phyloP scores from a whole-genome alignment of 164 flowering plant genomes.

The Vitis amurensis region DNA sequence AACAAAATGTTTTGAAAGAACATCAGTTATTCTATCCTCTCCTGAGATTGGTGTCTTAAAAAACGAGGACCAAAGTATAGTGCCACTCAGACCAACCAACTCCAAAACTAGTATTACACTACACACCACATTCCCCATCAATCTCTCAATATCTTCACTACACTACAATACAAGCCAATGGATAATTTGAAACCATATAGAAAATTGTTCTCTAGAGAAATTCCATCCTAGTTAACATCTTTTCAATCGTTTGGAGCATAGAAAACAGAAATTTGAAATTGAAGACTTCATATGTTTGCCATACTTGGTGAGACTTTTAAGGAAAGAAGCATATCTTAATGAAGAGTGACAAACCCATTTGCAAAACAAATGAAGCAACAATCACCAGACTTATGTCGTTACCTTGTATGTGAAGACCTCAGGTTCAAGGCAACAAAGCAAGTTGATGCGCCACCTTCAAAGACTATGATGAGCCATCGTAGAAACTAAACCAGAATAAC shows the following conservation, averaged over 20 bases:
- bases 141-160: no score
- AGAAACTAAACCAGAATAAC: constrained; percentile 76
- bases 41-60: no score
- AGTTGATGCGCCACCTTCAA: constrained; percentile 66
- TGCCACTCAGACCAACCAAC: no score
- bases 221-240: not conserved
- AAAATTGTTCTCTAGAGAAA: not conserved
- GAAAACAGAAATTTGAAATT: constrained; percentile 1
- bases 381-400: constrained; percentile 52
- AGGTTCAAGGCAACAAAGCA: constrained; percentile 80
- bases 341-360: constrained; percentile 77
- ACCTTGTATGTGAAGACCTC: constrained; percentile 48
- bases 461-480: constrained; percentile 73
- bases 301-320: constrained; percentile 9
- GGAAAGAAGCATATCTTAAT: constrained; percentile 87
- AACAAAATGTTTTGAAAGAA: no score
- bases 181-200: constrained; percentile 3
- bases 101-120: no score
- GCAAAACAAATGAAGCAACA: constrained; percentile 71
- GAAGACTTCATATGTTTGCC: no score
- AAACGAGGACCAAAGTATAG: no score
- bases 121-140: no score
- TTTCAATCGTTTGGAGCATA: not conserved
- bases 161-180: not conserved
- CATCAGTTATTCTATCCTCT: no score